Evolutionary conservation across 2,329 filamentous ascomycete species (phyloP).

Genomic region (Aspergillus tamarii): DNA sequence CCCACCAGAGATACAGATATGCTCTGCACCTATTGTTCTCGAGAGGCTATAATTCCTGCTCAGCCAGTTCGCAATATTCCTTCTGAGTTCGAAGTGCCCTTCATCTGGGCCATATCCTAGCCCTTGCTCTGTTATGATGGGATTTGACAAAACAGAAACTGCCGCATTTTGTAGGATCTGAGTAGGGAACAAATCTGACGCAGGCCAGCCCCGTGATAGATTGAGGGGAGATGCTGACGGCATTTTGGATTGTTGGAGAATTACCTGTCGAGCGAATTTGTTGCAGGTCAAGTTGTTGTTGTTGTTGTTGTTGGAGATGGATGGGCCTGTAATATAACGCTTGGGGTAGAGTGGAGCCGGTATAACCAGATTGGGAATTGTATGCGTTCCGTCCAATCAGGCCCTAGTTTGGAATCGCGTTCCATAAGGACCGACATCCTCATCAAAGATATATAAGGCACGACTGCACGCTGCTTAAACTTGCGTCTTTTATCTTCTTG

Average conservation of each 20-base stretch:
- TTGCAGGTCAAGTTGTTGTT: not conserved
- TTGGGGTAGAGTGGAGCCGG: not conserved
- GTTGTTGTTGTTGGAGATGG: not conserved
- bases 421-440: not conserved
- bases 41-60: slow-evolving; percentile 59
- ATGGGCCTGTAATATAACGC: not conserved
- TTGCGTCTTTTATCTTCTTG: not conserved
- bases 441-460: not conserved
- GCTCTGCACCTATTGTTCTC: slow-evolving; percentile 52
- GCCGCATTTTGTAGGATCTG: slow-evolving; percentile 63
- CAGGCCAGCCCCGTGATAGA: slow-evolving; percentile 50
- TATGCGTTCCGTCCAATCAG: slow-evolving; percentile 25
- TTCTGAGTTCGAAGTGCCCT: slow-evolving; percentile 69
- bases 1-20: slow-evolving; percentile 80
- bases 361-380: slow-evolving; percentile 14
- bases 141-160: slow-evolving; percentile 62
- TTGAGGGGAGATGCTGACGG: slow-evolving; percentile 30
- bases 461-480: not conserved
- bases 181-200: slow-evolving; percentile 65
- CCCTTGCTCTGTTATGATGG: slow-evolving; percentile 60
- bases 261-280: not conserved
- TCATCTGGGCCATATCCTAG: slow-evolving; percentile 78
- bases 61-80: slow-evolving; percentile 71
- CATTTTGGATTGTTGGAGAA: not conserved
- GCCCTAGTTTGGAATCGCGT: not conserved